phyloP scores from a whole-genome alignment of 2,329 filamentous ascomycete genomes.

The Colletotrichum incanum region DNA sequence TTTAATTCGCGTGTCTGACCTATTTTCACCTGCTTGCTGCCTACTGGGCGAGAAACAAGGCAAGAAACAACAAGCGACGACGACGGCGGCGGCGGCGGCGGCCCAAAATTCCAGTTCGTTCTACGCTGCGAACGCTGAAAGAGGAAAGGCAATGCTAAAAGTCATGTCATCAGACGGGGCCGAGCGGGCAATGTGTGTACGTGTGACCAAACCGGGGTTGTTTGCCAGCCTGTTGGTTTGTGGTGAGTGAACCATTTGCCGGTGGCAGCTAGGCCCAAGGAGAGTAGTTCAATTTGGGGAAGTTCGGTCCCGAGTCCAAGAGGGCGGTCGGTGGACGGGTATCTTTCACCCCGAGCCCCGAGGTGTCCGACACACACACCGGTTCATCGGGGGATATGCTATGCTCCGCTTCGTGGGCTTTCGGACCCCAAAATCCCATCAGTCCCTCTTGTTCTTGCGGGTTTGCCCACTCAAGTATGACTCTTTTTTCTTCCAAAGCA shows the following conservation, averaged over 20 bases:
- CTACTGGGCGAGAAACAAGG: neutral
- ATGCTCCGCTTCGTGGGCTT: neutral
- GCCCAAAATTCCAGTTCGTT: no score
- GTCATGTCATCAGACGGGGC: neutral
- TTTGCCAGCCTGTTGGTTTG: neutral
- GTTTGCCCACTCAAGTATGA: neutral
- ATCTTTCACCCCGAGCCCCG: slow-evolving; percentile 1
- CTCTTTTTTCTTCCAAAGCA: neutral
- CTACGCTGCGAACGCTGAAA: neutral
- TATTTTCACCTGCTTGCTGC: neutral
- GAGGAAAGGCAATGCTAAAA: neutral
- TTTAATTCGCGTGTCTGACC: neutral
- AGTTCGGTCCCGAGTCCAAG: slow-evolving; percentile 1
- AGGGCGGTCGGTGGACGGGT: neutral
- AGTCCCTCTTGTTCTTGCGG: neutral
- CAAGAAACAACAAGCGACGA: neutral
- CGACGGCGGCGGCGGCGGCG: neutral
- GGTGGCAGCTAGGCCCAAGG: neutral
- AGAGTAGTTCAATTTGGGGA: neutral
- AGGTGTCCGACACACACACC: neutral
- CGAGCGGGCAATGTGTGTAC: neutral
- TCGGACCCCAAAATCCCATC: neutral
- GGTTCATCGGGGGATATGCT: neutral
- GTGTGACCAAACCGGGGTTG: neutral
- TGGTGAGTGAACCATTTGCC: neutral